Percentiles rank a stretch among this genome's conserved stretches.
These are phyloP conservation scores for Chaetomium tenue DNA, from an alignment of 495 filamentous ascomycete genomes.

Conservation along the genomic window DNA sequence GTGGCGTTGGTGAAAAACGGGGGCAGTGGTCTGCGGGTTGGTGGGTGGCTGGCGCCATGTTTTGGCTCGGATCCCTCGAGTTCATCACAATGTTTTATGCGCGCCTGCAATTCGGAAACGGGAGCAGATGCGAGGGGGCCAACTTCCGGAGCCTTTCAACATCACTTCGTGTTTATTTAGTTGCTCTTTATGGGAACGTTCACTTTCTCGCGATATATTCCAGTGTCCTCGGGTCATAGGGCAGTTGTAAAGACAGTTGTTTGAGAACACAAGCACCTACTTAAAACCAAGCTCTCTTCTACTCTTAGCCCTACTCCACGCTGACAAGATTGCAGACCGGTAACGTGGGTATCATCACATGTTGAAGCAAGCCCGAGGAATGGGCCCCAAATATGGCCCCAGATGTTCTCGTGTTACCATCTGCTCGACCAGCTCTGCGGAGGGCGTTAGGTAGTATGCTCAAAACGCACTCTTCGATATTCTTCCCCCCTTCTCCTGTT, in stretches of 20 bases:
- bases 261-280: background rate
- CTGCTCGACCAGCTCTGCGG: too few relatives aligned
- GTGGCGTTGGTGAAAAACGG: background rate
- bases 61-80: background rate
- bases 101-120: background rate
- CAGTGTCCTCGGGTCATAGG: background rate
- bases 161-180: background rate
- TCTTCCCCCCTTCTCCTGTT: too few relatives aligned
- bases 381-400: too few relatives aligned
- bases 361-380: too few relatives aligned
- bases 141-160: background rate
- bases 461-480: too few relatives aligned
- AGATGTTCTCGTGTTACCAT: too few relatives aligned
- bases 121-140: background rate
- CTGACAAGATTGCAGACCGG: background rate
- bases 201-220: conserved; percentile 4
- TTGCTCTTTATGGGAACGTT: background rate
- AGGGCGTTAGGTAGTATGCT: too few relatives aligned
- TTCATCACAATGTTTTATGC: background rate
- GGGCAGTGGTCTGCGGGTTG: background rate
- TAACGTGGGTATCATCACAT: too few relatives aligned
- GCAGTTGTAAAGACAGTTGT: background rate
- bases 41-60: background rate
- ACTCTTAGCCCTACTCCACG: too few relatives aligned
- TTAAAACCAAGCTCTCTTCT: too few relatives aligned